Percentiles rank a stretch among this genome's conserved stretches.
Evolutionary conservation across 2,329 filamentous ascomycete genomes (phyloP).

Genomic region (Aspergillus fructus): DNA sequence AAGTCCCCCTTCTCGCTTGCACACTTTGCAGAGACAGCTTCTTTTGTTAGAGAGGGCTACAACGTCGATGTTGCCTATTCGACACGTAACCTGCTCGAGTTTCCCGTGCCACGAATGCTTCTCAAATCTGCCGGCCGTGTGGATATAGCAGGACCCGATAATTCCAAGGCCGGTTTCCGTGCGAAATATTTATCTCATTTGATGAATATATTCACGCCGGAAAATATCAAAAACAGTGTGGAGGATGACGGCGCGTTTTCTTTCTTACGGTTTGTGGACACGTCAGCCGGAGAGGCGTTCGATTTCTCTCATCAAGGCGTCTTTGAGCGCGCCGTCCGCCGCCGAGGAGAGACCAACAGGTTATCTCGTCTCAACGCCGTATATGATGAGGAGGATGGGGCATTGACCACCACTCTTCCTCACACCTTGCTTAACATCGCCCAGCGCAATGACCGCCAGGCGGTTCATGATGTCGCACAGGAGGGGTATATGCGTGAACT

Average conservation of each 20-base stretch:
- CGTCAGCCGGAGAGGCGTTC: constrained; percentile 71
- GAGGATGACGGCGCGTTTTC: constrained; percentile 70
- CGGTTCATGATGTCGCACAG: constrained; percentile 66
- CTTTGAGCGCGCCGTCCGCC: constrained; percentile 70
- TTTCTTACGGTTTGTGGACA: constrained; percentile 84
- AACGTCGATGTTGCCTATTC: constrained; percentile 83
- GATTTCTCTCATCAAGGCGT: constrained; percentile 67
- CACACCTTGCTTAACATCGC: constrained; percentile 82
- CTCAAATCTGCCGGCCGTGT: constrained; percentile 78
- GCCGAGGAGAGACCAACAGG: constrained; percentile 53
- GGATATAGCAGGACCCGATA: constrained; percentile 70
- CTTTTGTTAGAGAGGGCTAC: constrained; percentile 84
- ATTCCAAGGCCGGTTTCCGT: constrained; percentile 74
- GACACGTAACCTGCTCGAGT: constrained; percentile 81
- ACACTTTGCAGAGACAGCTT: constrained; percentile 92
- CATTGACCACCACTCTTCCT: constrained; percentile 64
- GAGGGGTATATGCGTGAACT: constrained; percentile 73
- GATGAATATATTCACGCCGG: constrained; percentile 87
- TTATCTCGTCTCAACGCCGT: constrained; percentile 65
- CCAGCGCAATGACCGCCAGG: constrained; percentile 64
- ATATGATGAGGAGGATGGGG: constrained; percentile 64
- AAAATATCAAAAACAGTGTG: constrained; percentile 68
- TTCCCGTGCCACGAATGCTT: constrained; percentile 76
- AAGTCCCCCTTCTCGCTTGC: constrained; percentile 79
- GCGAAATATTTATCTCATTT: constrained; percentile 74